Percentiles rank a stretch among this genome's conserved stretches.
phyloP scores from a whole-genome alignment of 331 rosid genomes.

The Dryas integrifolia region DNA sequence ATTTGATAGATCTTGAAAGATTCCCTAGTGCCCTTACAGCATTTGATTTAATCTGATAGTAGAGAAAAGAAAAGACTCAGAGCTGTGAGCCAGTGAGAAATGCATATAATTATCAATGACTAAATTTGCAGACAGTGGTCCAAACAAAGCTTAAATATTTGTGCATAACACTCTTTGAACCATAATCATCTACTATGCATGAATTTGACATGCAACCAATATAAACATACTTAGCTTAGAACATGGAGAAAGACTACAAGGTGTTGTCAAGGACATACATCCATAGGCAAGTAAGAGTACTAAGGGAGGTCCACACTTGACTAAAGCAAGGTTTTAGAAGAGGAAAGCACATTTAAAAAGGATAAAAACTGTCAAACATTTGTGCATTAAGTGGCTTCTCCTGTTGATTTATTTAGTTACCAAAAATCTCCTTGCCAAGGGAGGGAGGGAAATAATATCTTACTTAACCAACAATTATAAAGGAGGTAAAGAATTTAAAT shows the following conservation, averaged over 20 bases:
- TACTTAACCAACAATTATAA: neutral
- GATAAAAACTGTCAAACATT: too few relatives aligned
- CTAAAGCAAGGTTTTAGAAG: too few relatives aligned
- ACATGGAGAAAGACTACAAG: too few relatives aligned
- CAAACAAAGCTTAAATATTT: neutral
- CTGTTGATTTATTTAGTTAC: neutral
- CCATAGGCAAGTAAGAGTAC: too few relatives aligned
- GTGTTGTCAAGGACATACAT: too few relatives aligned
- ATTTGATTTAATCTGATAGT: conserved; percentile 85
- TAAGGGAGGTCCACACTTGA: too few relatives aligned
- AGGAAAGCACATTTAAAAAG: too few relatives aligned
- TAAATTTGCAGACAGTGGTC: neutral
- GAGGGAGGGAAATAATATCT: neutral
- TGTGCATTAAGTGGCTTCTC: neutral
- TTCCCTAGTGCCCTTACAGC: conserved; percentile 98
- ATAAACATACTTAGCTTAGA: neutral
- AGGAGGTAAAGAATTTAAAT: neutral
- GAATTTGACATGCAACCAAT: neutral
- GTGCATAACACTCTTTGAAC: neutral
- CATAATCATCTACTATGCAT: neutral
- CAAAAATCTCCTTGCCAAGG: neutral
- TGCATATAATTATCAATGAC: neutral
- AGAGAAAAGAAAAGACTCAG: conserved; percentile 16
- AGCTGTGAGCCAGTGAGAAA: neutral
- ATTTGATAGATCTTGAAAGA: conserved; percentile 75